Evolutionary conservation across 495 filamentous ascomycete species (phyloP).

Genomic region (Niebla homalea): DNA sequence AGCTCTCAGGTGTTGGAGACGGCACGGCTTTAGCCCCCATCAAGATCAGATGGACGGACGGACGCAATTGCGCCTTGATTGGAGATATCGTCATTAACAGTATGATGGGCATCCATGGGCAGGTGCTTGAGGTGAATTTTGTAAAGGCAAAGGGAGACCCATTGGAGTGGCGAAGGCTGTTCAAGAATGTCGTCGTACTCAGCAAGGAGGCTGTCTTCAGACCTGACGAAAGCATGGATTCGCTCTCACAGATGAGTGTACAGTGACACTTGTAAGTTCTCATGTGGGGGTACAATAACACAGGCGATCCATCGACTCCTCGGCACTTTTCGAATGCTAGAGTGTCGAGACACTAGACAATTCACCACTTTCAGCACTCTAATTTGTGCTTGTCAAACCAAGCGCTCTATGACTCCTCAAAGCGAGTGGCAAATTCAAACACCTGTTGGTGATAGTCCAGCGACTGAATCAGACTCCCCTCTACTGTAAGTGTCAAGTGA

Average conservation of each 20-base stretch:
- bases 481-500: too few relatives aligned
- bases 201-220: conserved; percentile 68
- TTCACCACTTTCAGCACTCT: too few relatives aligned
- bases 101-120: conserved; percentile 37
- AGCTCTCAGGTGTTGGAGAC: conserved; percentile 6
- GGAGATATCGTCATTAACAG: conserved; percentile 75
- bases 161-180: conserved; percentile 91
- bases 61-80: conserved; percentile 62
- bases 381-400: too few relatives aligned
- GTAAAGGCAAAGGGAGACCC: conserved; percentile 93
- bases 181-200: conserved; percentile 77
- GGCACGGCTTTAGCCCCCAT: conserved; percentile 36
- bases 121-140: conserved; percentile 76
- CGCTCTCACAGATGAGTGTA: conserved; percentile 5
- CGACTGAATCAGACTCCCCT: too few relatives aligned
- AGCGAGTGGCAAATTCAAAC: too few relatives aligned
- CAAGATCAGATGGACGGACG: conserved; percentile 64
- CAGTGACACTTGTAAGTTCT: not conserved
- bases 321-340: too few relatives aligned
- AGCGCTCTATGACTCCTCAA: too few relatives aligned
- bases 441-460: too few relatives aligned
- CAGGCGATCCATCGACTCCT: too few relatives aligned
- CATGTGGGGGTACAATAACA: too few relatives aligned
- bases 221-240: conserved; percentile 24
- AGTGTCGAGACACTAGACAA: too few relatives aligned